Evolutionary conservation across 2,329 filamentous ascomycete species (phyloP), one percentile per base, ranked within the genome.

Genomic region (Lanzia echinophila): DNA sequence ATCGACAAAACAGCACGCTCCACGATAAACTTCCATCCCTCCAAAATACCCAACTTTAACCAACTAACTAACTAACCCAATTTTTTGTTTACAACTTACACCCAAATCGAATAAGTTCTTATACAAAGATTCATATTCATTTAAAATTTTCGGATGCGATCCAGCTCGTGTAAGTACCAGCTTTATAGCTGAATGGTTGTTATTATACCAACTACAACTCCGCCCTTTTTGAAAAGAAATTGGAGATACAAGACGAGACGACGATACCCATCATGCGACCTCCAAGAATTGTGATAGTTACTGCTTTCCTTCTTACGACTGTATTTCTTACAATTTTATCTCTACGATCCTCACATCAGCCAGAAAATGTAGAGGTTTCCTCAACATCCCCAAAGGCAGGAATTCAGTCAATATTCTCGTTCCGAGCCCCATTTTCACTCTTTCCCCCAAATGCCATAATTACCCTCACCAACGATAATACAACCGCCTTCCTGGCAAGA

Each of bases 361-460:
- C 62, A 15, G 56, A 60, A 8, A 57, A 54, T 10, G 58, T 61
- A 22, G 56, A 60, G 20, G 57, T 56, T 38, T 50, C 58, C 2
- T 52, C 61, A 12, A 36, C 57, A 13, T 32, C 53, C 7, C 52
- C 54, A 10, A 61, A 57, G 24, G 73, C 76, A 33, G 71, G 78
- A 53, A 68, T 84, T 46, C 73, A 73, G 54, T 75, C 79, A 38
- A 73, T 88, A 59, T 83, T 88, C 70, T 85, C 85, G 59, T 87
- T 88, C 70, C 83, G 83, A 56, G 77, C 84, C 5, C 86, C 91
- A 1, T 88, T 91, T 60, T 90, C 89, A 19, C 82, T 99, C 20
- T 99, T 99, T 68, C 91, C 92, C 4, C 91, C 91, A 3, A 96
- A 94, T 60, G 94, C 94, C 46, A 88, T 95, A 65, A 96, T 99